phyloP scores from a whole-genome alignment of 352 stramenopile species.

The Thalassiosira hispida region DNA sequence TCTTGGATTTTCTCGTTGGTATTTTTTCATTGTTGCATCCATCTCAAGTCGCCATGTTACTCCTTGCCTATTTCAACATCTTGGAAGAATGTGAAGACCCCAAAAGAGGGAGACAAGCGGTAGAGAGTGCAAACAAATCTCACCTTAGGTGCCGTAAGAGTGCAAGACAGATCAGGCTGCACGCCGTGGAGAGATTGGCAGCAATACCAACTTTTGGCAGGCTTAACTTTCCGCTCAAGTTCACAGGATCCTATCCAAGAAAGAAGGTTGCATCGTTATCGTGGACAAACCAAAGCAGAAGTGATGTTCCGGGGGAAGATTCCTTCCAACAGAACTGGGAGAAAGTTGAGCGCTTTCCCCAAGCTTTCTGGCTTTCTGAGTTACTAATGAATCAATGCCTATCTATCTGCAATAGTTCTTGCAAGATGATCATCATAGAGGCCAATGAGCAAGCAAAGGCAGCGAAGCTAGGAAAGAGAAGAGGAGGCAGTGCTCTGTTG shows the following conservation, averaged over 20 bases:
- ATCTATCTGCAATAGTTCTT: constrained; percentile 73
- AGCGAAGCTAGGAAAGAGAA: constrained; percentile 41
- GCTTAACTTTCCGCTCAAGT: constrained; percentile 79
- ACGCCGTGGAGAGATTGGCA: constrained; percentile 72
- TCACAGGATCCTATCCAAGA: constrained; percentile 39
- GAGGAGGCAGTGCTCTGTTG: constrained; percentile 43
- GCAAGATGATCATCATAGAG: constrained; percentile 72
- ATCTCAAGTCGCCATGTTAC: constrained; percentile 64
- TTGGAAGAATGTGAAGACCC: constrained; percentile 63
- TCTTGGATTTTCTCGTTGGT: constrained; percentile 79
- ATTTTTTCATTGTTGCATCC: constrained; percentile 78
- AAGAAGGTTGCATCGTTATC: constrained; percentile 26
- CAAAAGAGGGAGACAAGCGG: constrained; percentile 16
- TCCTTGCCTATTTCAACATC: constrained; percentile 68
- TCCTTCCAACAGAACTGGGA: constrained; percentile 24
- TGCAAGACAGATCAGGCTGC: constrained; percentile 70
- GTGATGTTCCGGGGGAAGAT: constrained; percentile 13
- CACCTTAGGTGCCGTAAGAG: constrained; percentile 58
- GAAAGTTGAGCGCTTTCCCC: constrained; percentile 60
- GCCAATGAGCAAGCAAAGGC: constrained; percentile 60
- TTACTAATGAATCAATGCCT: constrained; percentile 76
- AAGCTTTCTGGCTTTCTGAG: constrained; percentile 76
- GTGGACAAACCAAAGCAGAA: constrained; percentile 57
- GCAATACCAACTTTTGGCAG: constrained; percentile 70
- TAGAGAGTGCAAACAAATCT: constrained; percentile 46